Percentiles rank a stretch among this genome's conserved stretches.
Conservation (phyloP, 1,139 yeast genomes). For the Suhomyces coccinellae region DNA sequence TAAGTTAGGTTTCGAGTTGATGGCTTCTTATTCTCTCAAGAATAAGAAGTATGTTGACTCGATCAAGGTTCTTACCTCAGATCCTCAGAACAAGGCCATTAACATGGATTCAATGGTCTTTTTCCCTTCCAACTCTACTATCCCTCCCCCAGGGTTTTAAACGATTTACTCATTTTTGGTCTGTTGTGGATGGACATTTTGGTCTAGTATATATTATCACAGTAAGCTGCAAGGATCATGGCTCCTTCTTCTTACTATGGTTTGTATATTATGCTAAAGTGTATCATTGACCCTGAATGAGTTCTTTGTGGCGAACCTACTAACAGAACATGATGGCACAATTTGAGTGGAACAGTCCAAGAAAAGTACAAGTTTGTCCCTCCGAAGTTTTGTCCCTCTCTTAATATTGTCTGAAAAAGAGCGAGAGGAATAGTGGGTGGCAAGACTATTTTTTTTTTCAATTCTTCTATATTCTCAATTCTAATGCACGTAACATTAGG, state of each 20-base stretch:
- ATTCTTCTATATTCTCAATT: not conserved
- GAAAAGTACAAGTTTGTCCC: no score
- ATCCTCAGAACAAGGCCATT: conserved; percentile 24
- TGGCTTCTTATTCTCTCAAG: conserved; percentile 47
- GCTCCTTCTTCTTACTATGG: conserved; percentile 21
- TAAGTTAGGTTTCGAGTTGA: conserved; percentile 48
- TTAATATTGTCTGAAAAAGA: no score
- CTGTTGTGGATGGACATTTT: conserved; percentile 18
- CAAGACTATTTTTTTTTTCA: not conserved
- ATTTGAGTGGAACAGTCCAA: not conserved
- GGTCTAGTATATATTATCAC: conserved; percentile 21
- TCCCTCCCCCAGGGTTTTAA: conserved; percentile 7
- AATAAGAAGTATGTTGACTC: conserved; percentile 23
- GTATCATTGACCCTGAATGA: conserved; percentile 15
- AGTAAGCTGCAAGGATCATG: conserved; percentile 19
- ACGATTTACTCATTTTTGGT: conserved; percentile 11
- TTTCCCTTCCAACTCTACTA: conserved; percentile 11
- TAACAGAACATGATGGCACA: conserved; percentile 2
- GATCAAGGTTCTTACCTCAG: conserved; percentile 20
- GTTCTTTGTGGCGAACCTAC: conserved; percentile 8
- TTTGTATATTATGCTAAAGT: conserved; percentile 22
- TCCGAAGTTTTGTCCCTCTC: no score
- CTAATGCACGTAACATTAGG: conserved; percentile 1
- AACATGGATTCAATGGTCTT: conserved; percentile 44
- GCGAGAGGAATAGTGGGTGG: no score